phyloP scores from a whole-genome alignment of 164 flowering plant species.

The Magnolia officinalis region DNA sequence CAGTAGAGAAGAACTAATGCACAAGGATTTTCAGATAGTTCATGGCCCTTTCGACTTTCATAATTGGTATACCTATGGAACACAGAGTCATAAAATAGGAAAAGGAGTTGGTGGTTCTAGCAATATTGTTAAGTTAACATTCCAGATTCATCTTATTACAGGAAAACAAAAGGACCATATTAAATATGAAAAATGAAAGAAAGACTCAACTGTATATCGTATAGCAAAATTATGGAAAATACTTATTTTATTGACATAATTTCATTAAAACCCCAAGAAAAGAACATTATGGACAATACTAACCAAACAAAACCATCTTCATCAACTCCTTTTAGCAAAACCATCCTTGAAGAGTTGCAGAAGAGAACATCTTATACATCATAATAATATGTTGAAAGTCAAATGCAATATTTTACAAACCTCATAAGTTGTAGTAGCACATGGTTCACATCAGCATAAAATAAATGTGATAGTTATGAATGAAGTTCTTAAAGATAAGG shows the following conservation, averaged over 20 bases:
- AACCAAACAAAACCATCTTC: constrained; percentile 92
- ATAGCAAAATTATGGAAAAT: not conserved
- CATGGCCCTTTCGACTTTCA: constrained; percentile 64
- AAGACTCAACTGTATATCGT: too few relatives aligned
- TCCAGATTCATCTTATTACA: not conserved
- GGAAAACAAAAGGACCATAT: not conserved
- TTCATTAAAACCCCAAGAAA: not conserved
- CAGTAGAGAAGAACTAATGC: constrained; percentile 85
- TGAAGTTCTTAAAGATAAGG: not conserved
- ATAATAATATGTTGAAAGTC: not conserved
- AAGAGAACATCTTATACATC: not conserved
- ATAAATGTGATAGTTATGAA: not conserved
- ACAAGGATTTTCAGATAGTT: constrained; percentile 78
- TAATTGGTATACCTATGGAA: constrained; percentile 76
- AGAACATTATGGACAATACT: constrained; percentile 15
- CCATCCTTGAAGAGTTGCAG: constrained; percentile 85
- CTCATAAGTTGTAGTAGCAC: not conserved
- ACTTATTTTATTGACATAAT: not conserved
- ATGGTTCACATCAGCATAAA: not conserved
- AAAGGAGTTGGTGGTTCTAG: not conserved
- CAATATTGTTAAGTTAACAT: not conserved
- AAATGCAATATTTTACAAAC: not conserved
- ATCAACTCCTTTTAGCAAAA: constrained; percentile 86
- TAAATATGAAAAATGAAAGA: too few relatives aligned
- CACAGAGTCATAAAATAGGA: not conserved